phyloP scores from a whole-genome alignment of 106 monocot genomes.

The Alisma plantagoaquatica region DNA sequence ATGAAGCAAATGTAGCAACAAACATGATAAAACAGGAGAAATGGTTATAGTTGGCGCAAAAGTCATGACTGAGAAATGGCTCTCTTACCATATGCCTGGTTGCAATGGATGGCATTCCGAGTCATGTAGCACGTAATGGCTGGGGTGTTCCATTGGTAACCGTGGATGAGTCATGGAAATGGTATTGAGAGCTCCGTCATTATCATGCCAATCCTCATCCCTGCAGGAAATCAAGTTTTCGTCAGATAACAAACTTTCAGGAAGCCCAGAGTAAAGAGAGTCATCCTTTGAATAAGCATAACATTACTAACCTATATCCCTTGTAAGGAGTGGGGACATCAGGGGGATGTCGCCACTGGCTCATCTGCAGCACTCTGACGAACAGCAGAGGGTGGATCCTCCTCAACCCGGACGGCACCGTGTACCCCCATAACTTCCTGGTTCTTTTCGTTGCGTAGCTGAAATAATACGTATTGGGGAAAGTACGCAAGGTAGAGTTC shows the following conservation, averaged over 20 bases:
- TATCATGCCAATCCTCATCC: conserved; percentile 32
- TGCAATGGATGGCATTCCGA: conserved; percentile 18
- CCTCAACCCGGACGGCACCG: conserved; percentile 42
- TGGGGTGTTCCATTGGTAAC: conserved; percentile 25
- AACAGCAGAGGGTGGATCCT: conserved; percentile 63
- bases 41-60: too few species aligned
- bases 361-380: conserved; percentile 69
- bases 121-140: conserved; percentile 12
- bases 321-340: conserved; percentile 42
- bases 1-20: too few species aligned
- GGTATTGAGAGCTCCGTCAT: conserved; percentile 29
- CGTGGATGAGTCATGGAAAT: conserved; percentile 29
- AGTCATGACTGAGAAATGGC: too few species aligned
- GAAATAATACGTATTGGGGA: conserved; percentile 77
- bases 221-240: too few species aligned
- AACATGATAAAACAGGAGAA: too few species aligned
- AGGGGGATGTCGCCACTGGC: conserved; percentile 50
- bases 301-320: conserved; percentile 68
- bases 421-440: conserved; percentile 40
- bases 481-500: conserved; percentile 49
- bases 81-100: conserved; percentile 24
- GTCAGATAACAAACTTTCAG: too few species aligned
- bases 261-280: too few species aligned
- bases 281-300: too few species aligned
- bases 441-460: conserved; percentile 83